phyloP scores from a whole-genome alignment of 257 asterid genomes.

The Agastache rugosa region DNA sequence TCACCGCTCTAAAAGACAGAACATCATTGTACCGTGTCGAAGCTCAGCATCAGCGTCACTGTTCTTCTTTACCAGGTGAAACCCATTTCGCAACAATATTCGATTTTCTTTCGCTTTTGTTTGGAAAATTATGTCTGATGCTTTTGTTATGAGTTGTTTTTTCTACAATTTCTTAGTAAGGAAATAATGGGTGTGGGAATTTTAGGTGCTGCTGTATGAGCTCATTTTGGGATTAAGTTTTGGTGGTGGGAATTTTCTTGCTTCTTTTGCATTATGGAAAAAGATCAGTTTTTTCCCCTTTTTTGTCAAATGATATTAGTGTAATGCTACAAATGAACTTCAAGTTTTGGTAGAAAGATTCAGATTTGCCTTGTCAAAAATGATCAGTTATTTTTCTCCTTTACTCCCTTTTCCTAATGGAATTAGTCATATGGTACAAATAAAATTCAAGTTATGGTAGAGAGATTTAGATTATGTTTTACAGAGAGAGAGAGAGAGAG shows the following conservation, averaged over 20 bases:
- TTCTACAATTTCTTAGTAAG: neutral
- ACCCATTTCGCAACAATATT: neutral
- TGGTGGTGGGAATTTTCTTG: neutral
- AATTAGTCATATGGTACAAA: neutral
- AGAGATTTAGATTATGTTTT: constrained; percentile 2
- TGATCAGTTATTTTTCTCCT: too few relatives aligned
- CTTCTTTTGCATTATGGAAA: neutral
- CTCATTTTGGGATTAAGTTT: constrained; percentile 16
- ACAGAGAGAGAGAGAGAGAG: neutral
- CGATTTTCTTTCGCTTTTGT: neutral
- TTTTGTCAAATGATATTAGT: neutral
- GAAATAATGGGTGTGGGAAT: neutral
- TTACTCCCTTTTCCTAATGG: neutral
- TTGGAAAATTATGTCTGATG: neutral
- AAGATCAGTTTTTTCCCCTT: neutral
- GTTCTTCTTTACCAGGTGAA: constrained; percentile 39
- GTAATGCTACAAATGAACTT: neutral
- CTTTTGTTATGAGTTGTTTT: neutral
- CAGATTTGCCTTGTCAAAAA: neutral
- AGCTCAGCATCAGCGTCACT: constrained; percentile 31
- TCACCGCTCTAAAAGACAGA: neutral
- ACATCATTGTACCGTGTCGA: constrained; percentile 20
- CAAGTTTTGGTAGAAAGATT: neutral
- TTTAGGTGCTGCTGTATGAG: neutral
- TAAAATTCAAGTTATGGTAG: neutral